phyloP scores from a whole-genome alignment of 805 yeast genomes.

The Cyberlindnera mississippiensis region DNA sequence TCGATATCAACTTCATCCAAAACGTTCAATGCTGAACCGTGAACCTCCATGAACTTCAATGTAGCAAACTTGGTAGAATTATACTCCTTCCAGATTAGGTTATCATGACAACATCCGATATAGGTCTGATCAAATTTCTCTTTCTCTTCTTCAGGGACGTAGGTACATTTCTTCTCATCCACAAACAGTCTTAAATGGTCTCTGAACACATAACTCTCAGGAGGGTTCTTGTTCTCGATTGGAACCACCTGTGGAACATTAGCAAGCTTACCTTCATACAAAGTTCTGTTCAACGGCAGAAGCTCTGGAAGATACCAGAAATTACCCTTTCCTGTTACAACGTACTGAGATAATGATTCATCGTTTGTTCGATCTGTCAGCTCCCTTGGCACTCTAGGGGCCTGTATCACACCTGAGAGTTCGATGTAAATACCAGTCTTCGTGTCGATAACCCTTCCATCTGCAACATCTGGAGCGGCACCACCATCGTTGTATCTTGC shows the following conservation, averaged over 20 bases:
- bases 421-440: constrained; percentile 59
- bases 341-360: constrained; percentile 22
- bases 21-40: constrained; percentile 20
- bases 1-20: constrained; percentile 22
- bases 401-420: constrained; percentile 41
- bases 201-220: constrained; percentile 29
- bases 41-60: constrained; percentile 14
- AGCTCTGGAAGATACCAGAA: constrained; percentile 46
- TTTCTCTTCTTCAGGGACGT: constrained; percentile 39
- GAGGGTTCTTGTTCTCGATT: constrained; percentile 35
- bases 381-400: constrained; percentile 24
- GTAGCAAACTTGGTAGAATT: constrained; percentile 31
- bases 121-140: constrained; percentile 31
- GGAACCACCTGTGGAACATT: constrained; percentile 41
- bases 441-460: constrained; percentile 57
- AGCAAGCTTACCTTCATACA: constrained; percentile 54
- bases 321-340: constrained; percentile 40
- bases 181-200: constrained; percentile 38
- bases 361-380: constrained; percentile 11
- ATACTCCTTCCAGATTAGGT: constrained; percentile 36
- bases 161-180: constrained; percentile 34
- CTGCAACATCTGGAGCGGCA: constrained; percentile 40
- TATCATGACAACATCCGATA: constrained; percentile 41
- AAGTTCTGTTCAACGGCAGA: constrained; percentile 48
- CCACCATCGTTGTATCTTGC: constrained; percentile 43